Evolutionary conservation across 345 rosid species (phyloP).

Genomic region (Corymbia maculata): DNA sequence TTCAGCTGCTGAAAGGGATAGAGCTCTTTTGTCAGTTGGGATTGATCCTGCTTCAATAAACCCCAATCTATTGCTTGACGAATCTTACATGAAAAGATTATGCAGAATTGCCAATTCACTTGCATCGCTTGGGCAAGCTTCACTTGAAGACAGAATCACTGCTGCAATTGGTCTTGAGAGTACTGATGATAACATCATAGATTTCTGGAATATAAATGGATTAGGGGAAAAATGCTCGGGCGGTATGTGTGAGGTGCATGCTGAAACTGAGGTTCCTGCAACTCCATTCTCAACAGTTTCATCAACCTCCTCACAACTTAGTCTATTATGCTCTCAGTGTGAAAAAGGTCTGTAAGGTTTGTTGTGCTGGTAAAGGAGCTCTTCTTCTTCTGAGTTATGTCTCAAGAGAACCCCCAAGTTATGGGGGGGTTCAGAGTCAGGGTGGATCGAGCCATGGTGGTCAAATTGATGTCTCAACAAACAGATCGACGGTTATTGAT

Average conservation of each 20-base stretch:
- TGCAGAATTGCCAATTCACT: slow-evolving; percentile 61
- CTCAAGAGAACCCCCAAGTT: slow-evolving; percentile 36
- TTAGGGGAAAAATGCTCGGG: slow-evolving; percentile 61
- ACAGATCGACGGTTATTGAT: slow-evolving; percentile 41
- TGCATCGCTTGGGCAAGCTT: slow-evolving; percentile 77
- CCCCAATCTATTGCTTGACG: slow-evolving; percentile 69
- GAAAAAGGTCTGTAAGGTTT: slow-evolving; percentile 68
- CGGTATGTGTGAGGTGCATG: slow-evolving; percentile 54
- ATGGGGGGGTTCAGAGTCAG: slow-evolving; percentile 28
- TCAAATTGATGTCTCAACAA: slow-evolving; percentile 43
- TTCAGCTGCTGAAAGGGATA: slow-evolving; percentile 97
- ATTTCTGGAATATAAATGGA: slow-evolving; percentile 75
- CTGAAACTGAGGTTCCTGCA: slow-evolving; percentile 36
- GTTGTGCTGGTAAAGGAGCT: slow-evolving; percentile 94
- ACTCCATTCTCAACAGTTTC: slow-evolving; percentile 22
- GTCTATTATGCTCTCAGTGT: slow-evolving; percentile 60
- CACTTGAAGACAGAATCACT: slow-evolving; percentile 73
- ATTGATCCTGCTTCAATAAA: slow-evolving; percentile 90
- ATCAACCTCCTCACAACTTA: slow-evolving; percentile 29
- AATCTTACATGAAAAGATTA: slow-evolving; percentile 59
- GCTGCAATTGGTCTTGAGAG: slow-evolving; percentile 70
- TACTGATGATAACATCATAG: slow-evolving; percentile 41
- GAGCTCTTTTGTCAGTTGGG: slow-evolving; percentile 81
- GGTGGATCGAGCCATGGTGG: slow-evolving; percentile 55
- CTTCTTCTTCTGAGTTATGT: slow-evolving; percentile 42